A percentile compares a stretch with the other conserved stretches of the same genome.
Conservation (phyloP, 345 rosid genomes). For the Fremontodendron californicum region DNA sequence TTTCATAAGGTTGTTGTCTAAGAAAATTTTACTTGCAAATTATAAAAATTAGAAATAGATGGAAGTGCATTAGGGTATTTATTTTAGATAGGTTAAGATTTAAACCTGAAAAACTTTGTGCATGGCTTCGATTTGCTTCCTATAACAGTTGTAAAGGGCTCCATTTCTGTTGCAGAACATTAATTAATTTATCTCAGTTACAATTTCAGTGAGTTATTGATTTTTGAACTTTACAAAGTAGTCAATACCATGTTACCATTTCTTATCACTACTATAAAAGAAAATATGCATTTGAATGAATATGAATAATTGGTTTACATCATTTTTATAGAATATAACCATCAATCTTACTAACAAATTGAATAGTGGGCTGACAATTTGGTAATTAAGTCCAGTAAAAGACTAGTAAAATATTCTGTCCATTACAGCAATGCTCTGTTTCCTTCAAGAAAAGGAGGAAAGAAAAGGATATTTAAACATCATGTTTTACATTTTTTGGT, state of each 20-base stretch:
- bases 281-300: neutral
- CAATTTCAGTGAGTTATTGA: slow-evolving; percentile 38
- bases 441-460: neutral
- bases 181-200: slow-evolving; percentile 62
- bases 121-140: slow-evolving; percentile 98
- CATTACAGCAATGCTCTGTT: neutral
- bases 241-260: slow-evolving; percentile 2
- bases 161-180: slow-evolving; percentile 80
- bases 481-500: neutral
- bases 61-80: slow-evolving; percentile 39
- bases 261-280: neutral
- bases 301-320: neutral
- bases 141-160: slow-evolving; percentile 75
- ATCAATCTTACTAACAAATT: neutral
- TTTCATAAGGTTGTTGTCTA: slow-evolving; percentile 19
- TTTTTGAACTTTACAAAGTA: slow-evolving; percentile 20
- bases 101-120: slow-evolving; percentile 98
- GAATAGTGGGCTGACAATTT: neutral
- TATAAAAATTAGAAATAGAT: slow-evolving; percentile 34
- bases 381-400: neutral
- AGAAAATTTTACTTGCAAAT: slow-evolving; percentile 26
- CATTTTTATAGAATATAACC: neutral
- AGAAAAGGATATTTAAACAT: neutral
- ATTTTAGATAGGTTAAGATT: slow-evolving; percentile 64
- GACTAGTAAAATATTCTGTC: neutral